Base-by-base conservation (phyloP, 106 monocot species). In the Cymbidium sinense region DNA sequence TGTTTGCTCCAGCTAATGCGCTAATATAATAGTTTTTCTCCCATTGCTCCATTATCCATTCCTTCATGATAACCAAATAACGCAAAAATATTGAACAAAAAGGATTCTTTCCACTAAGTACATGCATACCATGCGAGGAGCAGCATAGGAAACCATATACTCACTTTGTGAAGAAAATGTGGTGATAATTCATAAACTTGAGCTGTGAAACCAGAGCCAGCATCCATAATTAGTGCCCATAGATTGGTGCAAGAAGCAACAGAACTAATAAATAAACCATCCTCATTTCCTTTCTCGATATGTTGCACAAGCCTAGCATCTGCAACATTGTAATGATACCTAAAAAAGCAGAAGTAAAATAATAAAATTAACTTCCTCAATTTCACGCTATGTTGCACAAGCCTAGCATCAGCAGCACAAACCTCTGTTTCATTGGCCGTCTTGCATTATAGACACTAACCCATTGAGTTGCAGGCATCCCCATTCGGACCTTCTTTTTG, bases 181-280 rank as follows among this genome's bases (percentile, higher is more conserved):
- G 84, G 84, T 74, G 96, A 96, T 20, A 96, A 80, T 62, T 89
- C 86, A 85, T 96, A 89, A 79, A 93, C 93, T 91, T 96, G 96
- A 79, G 84, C 79, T 70, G 82, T 85, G 78, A 86, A 96, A 82
- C 91, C 91, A 82, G 96, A 93, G 47, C 96, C 96, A 70, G 93
- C 96, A 83, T 96, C 96, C 96, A 96, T 96, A 75, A 96, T 96
- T 11, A 96, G 80, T 39, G 93, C 96, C 96, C 96, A 96, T 21
- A 93, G 81, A 83, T 91, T 91, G 43, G 93, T 54, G 78, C 87
- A 87, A 70, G 93, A 93, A 61, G 89, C 89, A 72, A 96, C 93
- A 73, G 91, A 82, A 79, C 93, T 93, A 65, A 96, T 86, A 71
- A 85, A 90, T 44, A 96, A 87, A 33, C 91, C 96, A 83, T 95